These are phyloP conservation scores for Dryadomyces quercivorus DNA, from an alignment of 2,329 filamentous ascomycete species.

Conservation along the genomic window DNA sequence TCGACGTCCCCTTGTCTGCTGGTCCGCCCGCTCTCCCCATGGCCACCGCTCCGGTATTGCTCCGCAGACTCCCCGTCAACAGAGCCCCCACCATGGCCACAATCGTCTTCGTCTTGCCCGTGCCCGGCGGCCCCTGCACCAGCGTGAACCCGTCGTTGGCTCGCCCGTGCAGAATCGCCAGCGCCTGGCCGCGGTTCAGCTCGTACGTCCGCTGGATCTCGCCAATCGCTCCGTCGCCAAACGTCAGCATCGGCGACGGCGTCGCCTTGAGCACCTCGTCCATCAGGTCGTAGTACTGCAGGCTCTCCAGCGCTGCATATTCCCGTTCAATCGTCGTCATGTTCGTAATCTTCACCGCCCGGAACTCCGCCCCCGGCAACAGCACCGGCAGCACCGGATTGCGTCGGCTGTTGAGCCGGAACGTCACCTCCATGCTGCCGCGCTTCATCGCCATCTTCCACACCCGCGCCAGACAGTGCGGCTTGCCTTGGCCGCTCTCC, in stretches of 20 bases:
- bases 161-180: constrained; percentile 79
- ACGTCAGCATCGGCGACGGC: constrained; percentile 77
- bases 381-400: constrained; percentile 52
- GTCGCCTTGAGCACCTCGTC: constrained; percentile 77
- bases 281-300: constrained; percentile 93
- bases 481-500: constrained; percentile 39
- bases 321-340: constrained; percentile 93
- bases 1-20: constrained; percentile 31
- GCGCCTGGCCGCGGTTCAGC: constrained; percentile 80
- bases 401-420: constrained; percentile 60
- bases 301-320: constrained; percentile 77
- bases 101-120: constrained; percentile 97
- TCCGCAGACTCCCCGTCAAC: constrained; percentile 44
- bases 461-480: constrained; percentile 79
- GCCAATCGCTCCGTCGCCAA: constrained; percentile 60
- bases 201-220: constrained; percentile 64
- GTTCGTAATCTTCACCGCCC: constrained; percentile 75
- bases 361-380: constrained; percentile 55
- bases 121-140: constrained; percentile 91
- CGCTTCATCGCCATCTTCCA: constrained; percentile 72
- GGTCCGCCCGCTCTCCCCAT: constrained; percentile 27
- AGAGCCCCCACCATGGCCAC: constrained; percentile 89
- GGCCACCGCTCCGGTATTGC: constrained; percentile 29
- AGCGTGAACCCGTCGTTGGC: constrained; percentile 96
- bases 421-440: constrained; percentile 70